phyloP scores from a whole-genome alignment of 1,284 basidiomycete species.

The Meira miltonrushii region DNA sequence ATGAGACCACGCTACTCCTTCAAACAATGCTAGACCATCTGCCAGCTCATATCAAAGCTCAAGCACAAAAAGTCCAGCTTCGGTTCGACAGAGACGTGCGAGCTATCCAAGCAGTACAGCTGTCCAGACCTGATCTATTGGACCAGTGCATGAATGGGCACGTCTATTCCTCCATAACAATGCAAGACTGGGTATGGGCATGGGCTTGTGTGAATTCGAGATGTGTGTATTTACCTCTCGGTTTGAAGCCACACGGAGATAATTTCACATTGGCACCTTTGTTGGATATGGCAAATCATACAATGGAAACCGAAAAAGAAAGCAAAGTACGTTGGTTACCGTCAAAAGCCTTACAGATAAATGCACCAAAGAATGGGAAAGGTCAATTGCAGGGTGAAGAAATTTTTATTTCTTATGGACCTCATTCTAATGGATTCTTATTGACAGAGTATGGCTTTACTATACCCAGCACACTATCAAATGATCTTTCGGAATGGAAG shows the following conservation, averaged over 20 bases:
- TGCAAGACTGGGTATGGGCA: constrained; percentile 26
- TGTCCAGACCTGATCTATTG: constrained; percentile 1
- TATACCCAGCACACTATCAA: constrained; percentile 14
- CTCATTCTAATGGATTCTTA: constrained; percentile 36
- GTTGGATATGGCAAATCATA: constrained; percentile 51
- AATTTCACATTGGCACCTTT: constrained; percentile 47
- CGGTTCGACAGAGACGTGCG: neutral
- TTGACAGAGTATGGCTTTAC: constrained; percentile 46
- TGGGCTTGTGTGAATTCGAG: constrained; percentile 47
- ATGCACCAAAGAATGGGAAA: constrained; percentile 17
- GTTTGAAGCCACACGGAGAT: constrained; percentile 32
- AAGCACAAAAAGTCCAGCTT: neutral
- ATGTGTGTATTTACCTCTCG: constrained; percentile 40
- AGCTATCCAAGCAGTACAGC: neutral
- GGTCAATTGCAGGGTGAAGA: constrained; percentile 25
- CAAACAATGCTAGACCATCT: neutral
- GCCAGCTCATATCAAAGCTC: neutral
- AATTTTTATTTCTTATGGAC: constrained; percentile 44
- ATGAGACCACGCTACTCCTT: neutral
- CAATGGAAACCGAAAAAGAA: constrained; percentile 20
- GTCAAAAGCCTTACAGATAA: constrained; percentile 28
- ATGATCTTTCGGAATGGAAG: neutral
- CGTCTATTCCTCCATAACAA: neutral
- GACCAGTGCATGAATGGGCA: too few relatives aligned
- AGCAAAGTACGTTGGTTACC: constrained; percentile 31